Percentiles rank a stretch among this genome's conserved stretches.
These are phyloP conservation scores for Pseudogymnoascus sp. DNA, from an alignment of 2,329 filamentous ascomycete species.

Conservation along the genomic window DNA sequence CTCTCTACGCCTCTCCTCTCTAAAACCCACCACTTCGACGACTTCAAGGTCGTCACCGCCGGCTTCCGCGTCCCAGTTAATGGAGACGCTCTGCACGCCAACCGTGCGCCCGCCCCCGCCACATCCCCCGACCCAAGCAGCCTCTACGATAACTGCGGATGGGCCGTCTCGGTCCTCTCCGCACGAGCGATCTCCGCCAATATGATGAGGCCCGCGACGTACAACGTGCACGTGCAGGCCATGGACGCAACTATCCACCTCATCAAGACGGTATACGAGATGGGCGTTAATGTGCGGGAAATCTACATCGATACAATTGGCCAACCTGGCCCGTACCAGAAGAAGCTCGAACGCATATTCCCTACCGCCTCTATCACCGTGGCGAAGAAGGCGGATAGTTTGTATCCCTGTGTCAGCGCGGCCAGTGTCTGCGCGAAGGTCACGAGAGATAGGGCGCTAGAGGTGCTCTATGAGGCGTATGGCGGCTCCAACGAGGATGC, in stretches of 20 bases:
- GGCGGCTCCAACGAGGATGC: slow-evolving; percentile 23
- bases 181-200: slow-evolving; percentile 43
- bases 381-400: slow-evolving; percentile 83
- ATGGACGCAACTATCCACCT: slow-evolving; percentile 85
- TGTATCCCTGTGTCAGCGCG: slow-evolving; percentile 89
- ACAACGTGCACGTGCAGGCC: slow-evolving; percentile 95
- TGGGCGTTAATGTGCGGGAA: slow-evolving; percentile 75
- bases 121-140: slow-evolving; percentile 32
- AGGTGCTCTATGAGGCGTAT: slow-evolving; percentile 62
- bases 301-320: slow-evolving; percentile 96
- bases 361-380: slow-evolving; percentile 70
- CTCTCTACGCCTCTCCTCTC: slow-evolving; percentile 69
- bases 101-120: slow-evolving; percentile 19
- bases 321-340: slow-evolving; percentile 74
- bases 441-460: slow-evolving; percentile 82
- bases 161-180: slow-evolving; percentile 75
- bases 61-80: slow-evolving; percentile 67
- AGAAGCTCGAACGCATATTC: slow-evolving; percentile 75
- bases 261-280: slow-evolving; percentile 68
- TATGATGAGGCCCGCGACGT: slow-evolving; percentile 41
- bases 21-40: slow-evolving; percentile 78
- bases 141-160: slow-evolving; percentile 64
- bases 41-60: slow-evolving; percentile 86
- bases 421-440: slow-evolving; percentile 95
- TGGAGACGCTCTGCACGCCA: slow-evolving; percentile 62